Percentiles rank a stretch among this genome's conserved stretches.
phyloP scores from a whole-genome alignment of 1,139 yeast genomes.

The Taiozyma sp. region DNA sequence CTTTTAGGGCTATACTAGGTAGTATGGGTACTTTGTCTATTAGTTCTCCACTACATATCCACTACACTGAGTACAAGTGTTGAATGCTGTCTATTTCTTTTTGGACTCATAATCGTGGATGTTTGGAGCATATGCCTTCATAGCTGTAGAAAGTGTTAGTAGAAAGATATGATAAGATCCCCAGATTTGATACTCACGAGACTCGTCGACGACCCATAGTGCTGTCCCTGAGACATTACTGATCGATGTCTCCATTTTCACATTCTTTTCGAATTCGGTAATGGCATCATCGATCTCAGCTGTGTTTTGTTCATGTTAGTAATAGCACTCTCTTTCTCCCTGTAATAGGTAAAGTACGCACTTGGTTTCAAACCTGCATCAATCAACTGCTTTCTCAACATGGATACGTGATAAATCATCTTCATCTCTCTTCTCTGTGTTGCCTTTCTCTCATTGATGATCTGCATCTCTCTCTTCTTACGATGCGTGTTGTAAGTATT shows the following conservation, averaged over 20 bases:
- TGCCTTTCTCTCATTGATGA: slow-evolving; percentile 41
- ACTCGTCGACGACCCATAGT: slow-evolving; percentile 53
- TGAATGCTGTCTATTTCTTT: slow-evolving; percentile 12
- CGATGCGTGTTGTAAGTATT: slow-evolving; percentile 35
- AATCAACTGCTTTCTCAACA: slow-evolving; percentile 50
- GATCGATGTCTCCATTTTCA: slow-evolving; percentile 48
- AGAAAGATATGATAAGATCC: background rate
- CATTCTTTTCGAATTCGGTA: slow-evolving; percentile 48
- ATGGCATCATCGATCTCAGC: slow-evolving; percentile 44
- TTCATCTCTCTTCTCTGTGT: slow-evolving; percentile 48
- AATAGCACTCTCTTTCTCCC: background rate
- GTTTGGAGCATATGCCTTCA: slow-evolving; percentile 49
- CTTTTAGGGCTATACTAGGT: background rate
- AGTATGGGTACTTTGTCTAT: too few relatives aligned
- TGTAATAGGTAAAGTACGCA: slow-evolving; percentile 12
- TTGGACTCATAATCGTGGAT: slow-evolving; percentile 51
- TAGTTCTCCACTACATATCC: too few relatives aligned
- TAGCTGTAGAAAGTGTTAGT: slow-evolving; percentile 27
- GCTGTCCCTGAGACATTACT: slow-evolving; percentile 49
- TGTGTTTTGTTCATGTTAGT: slow-evolving; percentile 1
- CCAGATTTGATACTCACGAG: slow-evolving; percentile 26
- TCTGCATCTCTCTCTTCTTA: slow-evolving; percentile 42
- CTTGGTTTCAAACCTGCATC: slow-evolving; percentile 50
- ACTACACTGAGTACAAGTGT: background rate
- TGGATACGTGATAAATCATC: slow-evolving; percentile 59